Evolutionary conservation across 1,284 basidiomycete genomes (phyloP), one percentile per base, ranked within the genome.

Genomic region (Spongispora temasekensis): DNA sequence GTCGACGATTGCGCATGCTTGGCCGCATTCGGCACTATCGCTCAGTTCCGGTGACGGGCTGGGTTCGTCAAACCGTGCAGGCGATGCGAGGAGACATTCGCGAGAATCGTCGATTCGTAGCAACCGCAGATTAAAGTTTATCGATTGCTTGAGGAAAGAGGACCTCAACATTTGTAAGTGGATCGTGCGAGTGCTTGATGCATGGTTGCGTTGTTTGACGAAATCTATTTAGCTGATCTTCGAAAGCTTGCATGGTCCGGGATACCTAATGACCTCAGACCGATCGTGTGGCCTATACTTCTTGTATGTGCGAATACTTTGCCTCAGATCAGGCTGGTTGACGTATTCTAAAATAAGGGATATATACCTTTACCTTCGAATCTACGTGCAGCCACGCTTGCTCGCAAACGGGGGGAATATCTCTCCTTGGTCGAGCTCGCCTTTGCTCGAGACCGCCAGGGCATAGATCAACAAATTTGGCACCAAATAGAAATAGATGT

Each of bases 401-500:
- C 88, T 34, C 85, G 96, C 46, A 99, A 99, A 79, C 87, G 97
- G 53, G 87, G 89, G 65, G 97, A 99, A 76, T 99, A 99, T 71
- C 83, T 85, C 13, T 91, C 91, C 25, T 84, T 97, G 58, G 96
- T 97, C 5, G 87, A 94, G 66, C 82, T 96, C 21, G 91, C 97
- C n/a, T 98, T 99, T 72, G 87, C 91, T 12, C 84, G 91, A 53
- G 95, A 93, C 59, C 84, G 86, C 27, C 88, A 90, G 55, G 87
- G 89, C 0, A 81, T 95, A 21, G 95, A 98, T 75, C 93, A 95
- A 70, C 91, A 93, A 77, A 95, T 98, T 72, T 98, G 96, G 96
- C 95, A 98, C 77, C 95, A 98, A 75, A 98, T 98, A 69, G 93
- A 95, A 71, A 98, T 97, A 63, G 95, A 98, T 70, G 95, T 97